Evolutionary conservation across 768 basidiomycete species (phyloP).

Genomic region (Dioszegia aurantiaca): DNA sequence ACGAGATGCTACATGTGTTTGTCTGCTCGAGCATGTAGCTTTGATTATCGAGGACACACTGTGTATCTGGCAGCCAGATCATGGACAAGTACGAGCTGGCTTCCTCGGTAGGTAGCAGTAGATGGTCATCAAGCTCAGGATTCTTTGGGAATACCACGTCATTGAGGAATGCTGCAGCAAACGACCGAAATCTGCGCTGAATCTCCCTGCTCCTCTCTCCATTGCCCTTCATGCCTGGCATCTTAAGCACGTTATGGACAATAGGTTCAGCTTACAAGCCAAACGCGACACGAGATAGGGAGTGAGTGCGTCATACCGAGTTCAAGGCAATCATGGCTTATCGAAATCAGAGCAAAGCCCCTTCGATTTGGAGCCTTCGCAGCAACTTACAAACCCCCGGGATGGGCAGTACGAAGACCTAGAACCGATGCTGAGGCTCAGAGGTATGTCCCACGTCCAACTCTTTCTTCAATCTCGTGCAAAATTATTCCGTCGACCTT

Average conservation of each 20-base stretch:
- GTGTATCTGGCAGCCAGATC: no score
- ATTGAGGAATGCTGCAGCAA: constrained; percentile 4
- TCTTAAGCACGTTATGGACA: constrained; percentile 33
- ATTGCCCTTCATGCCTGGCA: constrained; percentile 9
- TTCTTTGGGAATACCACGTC: constrained; percentile 6
- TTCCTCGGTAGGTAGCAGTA: no score
- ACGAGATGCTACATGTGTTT: no score
- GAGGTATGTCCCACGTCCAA: constrained; percentile 22
- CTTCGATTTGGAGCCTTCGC: constrained; percentile 47
- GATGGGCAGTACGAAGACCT: constrained; percentile 39
- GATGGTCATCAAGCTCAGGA: no score
- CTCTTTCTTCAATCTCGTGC: constrained; percentile 6
- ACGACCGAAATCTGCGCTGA: neutral
- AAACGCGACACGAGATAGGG: constrained; percentile 34
- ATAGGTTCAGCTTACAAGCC: constrained; percentile 38
- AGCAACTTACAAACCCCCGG: constrained; percentile 41
- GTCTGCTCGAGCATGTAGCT: no score
- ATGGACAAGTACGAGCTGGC: no score
- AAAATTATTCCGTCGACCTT: constrained; percentile 5
- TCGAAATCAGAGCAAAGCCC: constrained; percentile 20
- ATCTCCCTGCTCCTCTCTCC: neutral
- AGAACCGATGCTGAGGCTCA: constrained; percentile 48
- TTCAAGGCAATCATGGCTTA: constrained; percentile 7
- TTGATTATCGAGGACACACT: no score
- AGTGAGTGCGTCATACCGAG: constrained; percentile 13